Conservation (phyloP, 768 basidiomycete species). For the Amanita rimosa region DNA sequence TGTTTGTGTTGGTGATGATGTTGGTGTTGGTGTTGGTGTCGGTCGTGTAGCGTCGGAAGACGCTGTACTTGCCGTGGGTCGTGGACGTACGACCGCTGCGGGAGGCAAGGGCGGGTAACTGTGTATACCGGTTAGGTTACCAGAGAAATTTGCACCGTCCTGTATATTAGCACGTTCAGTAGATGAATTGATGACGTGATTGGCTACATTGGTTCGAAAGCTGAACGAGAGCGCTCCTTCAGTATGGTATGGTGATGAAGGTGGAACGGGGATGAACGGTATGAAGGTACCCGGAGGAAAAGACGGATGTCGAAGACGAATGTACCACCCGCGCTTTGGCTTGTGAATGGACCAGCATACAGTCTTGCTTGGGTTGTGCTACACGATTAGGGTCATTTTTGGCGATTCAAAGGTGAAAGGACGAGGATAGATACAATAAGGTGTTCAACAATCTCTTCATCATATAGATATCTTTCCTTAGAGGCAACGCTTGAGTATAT, state of each 20-base stretch:
- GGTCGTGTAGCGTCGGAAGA: conserved; percentile 1
- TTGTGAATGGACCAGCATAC: conserved; percentile 71
- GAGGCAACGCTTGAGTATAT: conserved; percentile 7
- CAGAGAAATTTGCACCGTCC: conserved; percentile 18
- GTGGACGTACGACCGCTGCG: conserved; percentile 18
- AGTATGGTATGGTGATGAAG: conserved; percentile 31
- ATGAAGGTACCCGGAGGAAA: conserved; percentile 58
- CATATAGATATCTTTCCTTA: conserved; percentile 65
- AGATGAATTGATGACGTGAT: background rate
- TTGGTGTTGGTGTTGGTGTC: background rate
- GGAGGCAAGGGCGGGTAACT: conserved; percentile 52
- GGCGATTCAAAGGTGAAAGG: background rate
- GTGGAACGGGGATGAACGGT: conserved; percentile 38
- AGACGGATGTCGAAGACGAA: conserved; percentile 58
- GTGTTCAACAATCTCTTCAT: conserved; percentile 68
- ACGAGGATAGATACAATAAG: conserved; percentile 40
- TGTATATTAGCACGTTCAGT: conserved; percentile 10
- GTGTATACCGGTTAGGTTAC: conserved; percentile 31
- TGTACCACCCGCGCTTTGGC: conserved; percentile 78
- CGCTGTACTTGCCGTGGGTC: conserved; percentile 17
- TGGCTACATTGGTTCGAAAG: conserved; percentile 33
- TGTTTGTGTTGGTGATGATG: background rate
- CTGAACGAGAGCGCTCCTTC: conserved; percentile 43
- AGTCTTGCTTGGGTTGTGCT: conserved; percentile 61
- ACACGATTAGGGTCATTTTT: background rate